These are phyloP conservation scores for Trichophyton equinum DNA, from an alignment of 2,329 filamentous ascomycete genomes.

Conservation along the genomic window DNA sequence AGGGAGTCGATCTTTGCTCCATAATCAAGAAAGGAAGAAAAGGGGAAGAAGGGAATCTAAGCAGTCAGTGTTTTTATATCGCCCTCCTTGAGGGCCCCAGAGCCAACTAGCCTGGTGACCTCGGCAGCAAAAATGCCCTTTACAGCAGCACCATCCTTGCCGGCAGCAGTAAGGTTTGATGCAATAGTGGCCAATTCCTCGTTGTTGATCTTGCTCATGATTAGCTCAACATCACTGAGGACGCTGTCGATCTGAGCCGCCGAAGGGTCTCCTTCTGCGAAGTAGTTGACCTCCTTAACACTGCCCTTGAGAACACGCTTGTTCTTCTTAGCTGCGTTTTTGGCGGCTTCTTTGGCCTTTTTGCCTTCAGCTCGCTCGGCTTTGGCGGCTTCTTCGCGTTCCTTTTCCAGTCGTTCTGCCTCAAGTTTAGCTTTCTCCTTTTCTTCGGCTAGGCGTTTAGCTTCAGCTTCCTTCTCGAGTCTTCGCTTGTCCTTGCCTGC, in stretches of 20 bases:
- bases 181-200: slow-evolving; percentile 82
- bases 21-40: not conserved
- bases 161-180: slow-evolving; percentile 59
- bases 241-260: slow-evolving; percentile 68
- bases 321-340: slow-evolving; percentile 99
- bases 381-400: slow-evolving; percentile 80
- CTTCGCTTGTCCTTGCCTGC: slow-evolving; percentile 95
- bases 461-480: slow-evolving; percentile 78
- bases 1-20: not conserved
- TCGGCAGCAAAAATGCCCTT: slow-evolving; percentile 72
- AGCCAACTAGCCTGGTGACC: slow-evolving; percentile 62
- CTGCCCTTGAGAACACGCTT: slow-evolving; percentile 90
- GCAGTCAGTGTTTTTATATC: slow-evolving; percentile 51
- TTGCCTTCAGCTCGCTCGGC: slow-evolving; percentile 68
- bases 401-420: slow-evolving; percentile 64
- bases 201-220: slow-evolving; percentile 78
- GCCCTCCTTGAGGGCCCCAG: slow-evolving; percentile 74
- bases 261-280: slow-evolving; percentile 59
- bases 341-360: slow-evolving; percentile 97
- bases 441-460: slow-evolving; percentile 76
- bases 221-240: slow-evolving; percentile 69
- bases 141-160: slow-evolving; percentile 71
- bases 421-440: slow-evolving; percentile 72
- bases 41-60: not conserved
- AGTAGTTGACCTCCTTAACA: slow-evolving; percentile 98